Base-by-base conservation (phyloP, 176 grass and related monocot genomes). In the Aegilops umbellulata region DNA sequence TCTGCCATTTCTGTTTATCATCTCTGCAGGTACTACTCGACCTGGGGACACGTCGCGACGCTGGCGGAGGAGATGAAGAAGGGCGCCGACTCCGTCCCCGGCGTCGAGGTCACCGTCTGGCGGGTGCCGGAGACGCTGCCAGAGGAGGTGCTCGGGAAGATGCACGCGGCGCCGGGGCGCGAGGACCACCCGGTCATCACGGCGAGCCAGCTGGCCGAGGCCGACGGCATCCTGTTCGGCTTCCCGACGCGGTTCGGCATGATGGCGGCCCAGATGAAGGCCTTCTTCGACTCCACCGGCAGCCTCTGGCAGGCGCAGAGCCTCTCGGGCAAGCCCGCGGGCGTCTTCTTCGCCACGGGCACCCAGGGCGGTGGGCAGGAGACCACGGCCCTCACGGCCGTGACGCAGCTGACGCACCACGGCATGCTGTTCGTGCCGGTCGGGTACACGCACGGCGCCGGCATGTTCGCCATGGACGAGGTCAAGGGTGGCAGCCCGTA, bases 281-380 rank as follows among this genome's bases (percentile, higher is more conserved):
- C 84, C 44, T 93, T 93, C 79, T 9, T 93, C 11, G 91, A 93
- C 89, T 79, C 85, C 26, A 93, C 91, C 1, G 91, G 91, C 15
- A 85, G 91, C 3, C 91, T 90, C 38, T 93, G 91, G 91, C 85
- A 86, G 44, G n/a, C 27, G 44, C 83, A 57, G 86, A 24, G 58
- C 44, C 91, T 96, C 29, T 75, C 89, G 7, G 91, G 94, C 5
- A 96, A 96, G 79, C 94, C 94, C 2, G 91, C 91, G 22, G 94
- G 94, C 0, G 89, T 96, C 77, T 96, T 96, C 69, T 90, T 96
- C 84, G 91, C 89, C 42, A 96, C 94, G 4, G 94, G 94, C 39
- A 96, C 91, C 11, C 94, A 96, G 86, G 94, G 94, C 25, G 94
- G 94, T 13, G 94, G 91, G 19, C 94, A 96, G 84, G 94, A 96